These are phyloP conservation scores for Rhizophagus clarus DNA, from an alignment of 192 early-diverging fungal species.

Conservation along the genomic window DNA sequence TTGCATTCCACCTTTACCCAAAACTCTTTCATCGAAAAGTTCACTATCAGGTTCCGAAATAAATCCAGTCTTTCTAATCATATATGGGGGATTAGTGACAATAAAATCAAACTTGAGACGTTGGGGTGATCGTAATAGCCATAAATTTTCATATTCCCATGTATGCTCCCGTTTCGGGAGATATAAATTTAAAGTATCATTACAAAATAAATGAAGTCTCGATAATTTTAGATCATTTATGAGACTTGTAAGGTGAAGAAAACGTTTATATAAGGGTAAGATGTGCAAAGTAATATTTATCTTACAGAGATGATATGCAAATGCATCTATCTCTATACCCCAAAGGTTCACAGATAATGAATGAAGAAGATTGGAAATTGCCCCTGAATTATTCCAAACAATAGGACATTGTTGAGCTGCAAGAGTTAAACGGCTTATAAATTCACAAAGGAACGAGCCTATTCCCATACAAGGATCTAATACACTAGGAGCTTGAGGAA, in stretches of 20 bases:
- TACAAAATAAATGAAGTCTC: slow-evolving; percentile 52
- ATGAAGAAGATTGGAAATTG: slow-evolving; percentile 35
- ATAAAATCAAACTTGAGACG: slow-evolving; percentile 55
- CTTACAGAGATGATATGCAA: slow-evolving; percentile 52
- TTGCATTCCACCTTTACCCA: slow-evolving; percentile 56
- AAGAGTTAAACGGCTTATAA: slow-evolving; percentile 41
- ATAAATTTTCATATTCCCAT: slow-evolving; percentile 49
- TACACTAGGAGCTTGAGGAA: slow-evolving; percentile 35
- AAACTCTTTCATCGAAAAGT: slow-evolving; percentile 50
- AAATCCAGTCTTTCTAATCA: slow-evolving; percentile 61
- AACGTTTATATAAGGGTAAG: slow-evolving; percentile 48
- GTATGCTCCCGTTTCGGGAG: slow-evolving; percentile 34
- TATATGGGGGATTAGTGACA: slow-evolving; percentile 65
- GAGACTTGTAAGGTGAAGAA: not conserved
- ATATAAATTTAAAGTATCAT: slow-evolving; percentile 53
- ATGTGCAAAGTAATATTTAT: slow-evolving; percentile 54
- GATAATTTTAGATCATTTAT: slow-evolving; percentile 28
- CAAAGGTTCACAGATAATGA: slow-evolving; percentile 49
- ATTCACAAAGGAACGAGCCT: slow-evolving; percentile 56
- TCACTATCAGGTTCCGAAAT: slow-evolving; percentile 50
- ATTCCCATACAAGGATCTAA: slow-evolving; percentile 64
- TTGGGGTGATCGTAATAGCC: slow-evolving; percentile 41
- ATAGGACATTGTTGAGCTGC: slow-evolving; percentile 30
- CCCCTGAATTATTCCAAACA: slow-evolving; percentile 45
- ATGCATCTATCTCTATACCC: slow-evolving; percentile 61